Base-by-base conservation (phyloP, 2,329 filamentous ascomycete genomes). In the Acarospora socialis region DNA sequence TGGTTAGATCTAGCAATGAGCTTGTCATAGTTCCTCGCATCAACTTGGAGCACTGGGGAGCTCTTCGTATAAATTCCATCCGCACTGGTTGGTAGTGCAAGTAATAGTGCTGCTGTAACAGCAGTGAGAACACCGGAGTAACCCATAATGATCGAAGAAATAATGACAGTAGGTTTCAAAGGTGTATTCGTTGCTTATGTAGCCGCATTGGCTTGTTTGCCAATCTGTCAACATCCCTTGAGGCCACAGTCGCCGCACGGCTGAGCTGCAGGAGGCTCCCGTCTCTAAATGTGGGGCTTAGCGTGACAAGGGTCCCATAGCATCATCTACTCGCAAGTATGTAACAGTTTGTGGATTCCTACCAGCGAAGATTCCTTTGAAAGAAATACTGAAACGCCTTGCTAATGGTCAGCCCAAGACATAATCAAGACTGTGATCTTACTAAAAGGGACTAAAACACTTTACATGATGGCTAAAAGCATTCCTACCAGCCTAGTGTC, bases 1-100 rank as follows among this genome's bases (percentile, higher is more conserved):
- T 95, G 68, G 52, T 94, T 94, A 17, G 84, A 93, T 51, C 81
- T 76, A 28, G 79, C 73, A 55, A 98, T 84, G 43, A 93, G 61
- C 40, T 68, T 70, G 51, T 87, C 75, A 56, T 92, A 95, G 48
- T 68, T 80, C 56, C 78, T 81, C 35, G 67, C 68, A 47, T 79
- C 76, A 42, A 95, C 61, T 55, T 92, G 82, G 25, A 95, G 55
- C 25, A 98, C 90, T 8, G 81, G 75, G 2, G 86, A 94, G 53
- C 68, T 81, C 61, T 87, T 92, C 38, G 73, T 61, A 61, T 98
- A 98, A 38, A 98, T 57, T 43, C 72, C 73, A 43, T 80, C 77
- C 33, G 75, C 73, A 35, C 68, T 68, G 30, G 67, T 66, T 18
- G 78, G 72, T 31, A 81, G 51, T 34, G 72, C 66, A 39, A 79